Evolutionary conservation across 2,329 filamentous ascomycete genomes (phyloP).

Genomic region (Phyllosticta citrichinensis): DNA sequence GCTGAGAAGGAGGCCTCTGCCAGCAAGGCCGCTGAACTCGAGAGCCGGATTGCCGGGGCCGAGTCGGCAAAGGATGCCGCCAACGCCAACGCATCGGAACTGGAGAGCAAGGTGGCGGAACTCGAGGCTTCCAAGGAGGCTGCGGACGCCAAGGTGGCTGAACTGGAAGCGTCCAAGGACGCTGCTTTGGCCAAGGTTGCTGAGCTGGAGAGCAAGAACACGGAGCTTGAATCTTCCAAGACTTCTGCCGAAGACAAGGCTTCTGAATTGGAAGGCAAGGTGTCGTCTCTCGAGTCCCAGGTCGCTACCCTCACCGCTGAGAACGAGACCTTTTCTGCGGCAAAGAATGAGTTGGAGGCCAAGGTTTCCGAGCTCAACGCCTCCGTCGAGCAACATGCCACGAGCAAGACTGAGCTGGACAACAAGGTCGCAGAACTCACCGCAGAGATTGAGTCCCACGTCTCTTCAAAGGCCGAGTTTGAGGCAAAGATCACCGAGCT

Average conservation of each 20-base stretch:
- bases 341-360: constrained; percentile 9
- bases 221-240: constrained; percentile 17
- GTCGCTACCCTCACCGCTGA: constrained; percentile 5
- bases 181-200: constrained; percentile 5
- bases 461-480: constrained; percentile 7
- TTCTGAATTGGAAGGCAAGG: constrained; percentile 14
- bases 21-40: constrained; percentile 20
- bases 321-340: neutral
- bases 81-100: constrained; percentile 18
- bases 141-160: neutral
- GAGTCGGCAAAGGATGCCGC: constrained; percentile 5
- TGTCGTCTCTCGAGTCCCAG: constrained; percentile 16
- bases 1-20: constrained; percentile 14
- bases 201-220: constrained; percentile 17
- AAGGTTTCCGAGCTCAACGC: constrained; percentile 4
- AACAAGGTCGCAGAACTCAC: constrained; percentile 6
- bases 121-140: constrained; percentile 1
- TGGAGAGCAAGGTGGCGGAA: constrained; percentile 12
- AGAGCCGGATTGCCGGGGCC: constrained; percentile 13
- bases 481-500: constrained; percentile 7
- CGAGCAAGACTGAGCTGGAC: constrained; percentile 6
- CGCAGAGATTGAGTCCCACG: constrained; percentile 5
- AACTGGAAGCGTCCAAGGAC: neutral
- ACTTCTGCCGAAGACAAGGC: neutral
- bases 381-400: neutral